Base-by-base conservation (phyloP, 2,329 filamentous ascomycete genomes). In the Sporothrix brasiliensis region DNA sequence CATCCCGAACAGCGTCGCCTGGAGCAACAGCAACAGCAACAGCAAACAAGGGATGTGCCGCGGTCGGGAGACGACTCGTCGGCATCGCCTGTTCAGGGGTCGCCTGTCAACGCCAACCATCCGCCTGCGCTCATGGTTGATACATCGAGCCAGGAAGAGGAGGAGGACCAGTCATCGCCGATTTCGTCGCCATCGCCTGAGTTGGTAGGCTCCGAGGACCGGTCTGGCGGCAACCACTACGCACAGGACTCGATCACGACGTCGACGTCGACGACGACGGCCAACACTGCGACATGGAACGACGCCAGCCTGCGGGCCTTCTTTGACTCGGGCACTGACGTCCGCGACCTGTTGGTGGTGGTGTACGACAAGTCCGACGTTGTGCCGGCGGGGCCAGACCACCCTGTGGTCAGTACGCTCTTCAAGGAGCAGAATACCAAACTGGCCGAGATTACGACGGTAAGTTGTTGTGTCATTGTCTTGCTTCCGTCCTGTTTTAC, bases 361-460 rank as follows among this genome's bases (percentile, higher is more conserved):
- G 93, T 99, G 39, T 94, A 97, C 77, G 94, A 98, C 80, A 97
- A 94, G 79, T 91, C 89, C 16, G 92, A 94, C 71, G 89, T 96
- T 19, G 86, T 89, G 54, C 91, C 93, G 21, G 92, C 91, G 9
- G 88, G 91, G 1, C 86, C 87, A n/a, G 92, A 97, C 70, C 94
- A 98, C 79, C 94, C 94, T 0, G 85, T 97, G 58, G 92, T 91
- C 67, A 88, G 88, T 16, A 87, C 89, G 27, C 82, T 98, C 69
- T 98, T 96, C 82, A 89, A 89, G 66, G 92, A 97, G 77, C 92
- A 97, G 80, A 94, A 93, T 77, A 92, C 91, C 74, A 91, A 91
- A 77, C 81, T 98, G 77, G 90, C 91, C 68, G 92, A 95, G 78
- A 94, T 99, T 80, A 94, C 92, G 71, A 91, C 86, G 27, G 58